Evolutionary conservation across 179 eudicot species (phyloP).

Genomic region (Sideroxylon spinosum): DNA sequence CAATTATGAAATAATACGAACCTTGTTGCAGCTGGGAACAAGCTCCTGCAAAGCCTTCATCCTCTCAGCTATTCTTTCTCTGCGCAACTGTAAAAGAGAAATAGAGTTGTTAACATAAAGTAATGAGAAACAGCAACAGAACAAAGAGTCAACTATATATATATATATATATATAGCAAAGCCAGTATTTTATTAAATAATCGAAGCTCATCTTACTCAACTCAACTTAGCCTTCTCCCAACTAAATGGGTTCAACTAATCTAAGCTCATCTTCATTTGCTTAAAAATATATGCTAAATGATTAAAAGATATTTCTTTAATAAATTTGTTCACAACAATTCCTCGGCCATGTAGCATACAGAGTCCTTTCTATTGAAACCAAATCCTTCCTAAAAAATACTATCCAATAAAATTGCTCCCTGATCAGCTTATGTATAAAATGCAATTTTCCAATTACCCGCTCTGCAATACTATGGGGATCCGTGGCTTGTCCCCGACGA

Average conservation of each 20-base stretch:
- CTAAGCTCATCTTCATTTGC: neutral
- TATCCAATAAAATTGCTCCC: neutral
- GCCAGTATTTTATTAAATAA: neutral
- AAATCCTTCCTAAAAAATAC: neutral
- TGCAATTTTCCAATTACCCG: constrained; percentile 40
- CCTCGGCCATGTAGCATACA: neutral
- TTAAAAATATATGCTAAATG: neutral
- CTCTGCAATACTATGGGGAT: constrained; percentile 97
- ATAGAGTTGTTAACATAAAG: constrained; percentile 8
- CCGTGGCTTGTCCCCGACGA: constrained; percentile 95
- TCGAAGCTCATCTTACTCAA: neutral
- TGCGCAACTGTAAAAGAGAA: constrained; percentile 58
- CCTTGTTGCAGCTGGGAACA: constrained; percentile 97
- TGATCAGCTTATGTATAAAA: neutral
- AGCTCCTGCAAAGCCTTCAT: constrained; percentile 94
- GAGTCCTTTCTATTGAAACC: neutral
- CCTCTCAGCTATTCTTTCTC: constrained; percentile 96
- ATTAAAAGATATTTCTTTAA: neutral
- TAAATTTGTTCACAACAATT: neutral
- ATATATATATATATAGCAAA: no score
- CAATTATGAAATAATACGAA: constrained; percentile 17
- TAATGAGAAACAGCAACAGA: neutral
- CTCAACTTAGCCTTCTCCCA: no score
- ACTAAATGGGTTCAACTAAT: no score
- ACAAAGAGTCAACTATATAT: neutral